Conservation (phyloP, 129 eudicot species). For the Flaveria sonorensis region DNA sequence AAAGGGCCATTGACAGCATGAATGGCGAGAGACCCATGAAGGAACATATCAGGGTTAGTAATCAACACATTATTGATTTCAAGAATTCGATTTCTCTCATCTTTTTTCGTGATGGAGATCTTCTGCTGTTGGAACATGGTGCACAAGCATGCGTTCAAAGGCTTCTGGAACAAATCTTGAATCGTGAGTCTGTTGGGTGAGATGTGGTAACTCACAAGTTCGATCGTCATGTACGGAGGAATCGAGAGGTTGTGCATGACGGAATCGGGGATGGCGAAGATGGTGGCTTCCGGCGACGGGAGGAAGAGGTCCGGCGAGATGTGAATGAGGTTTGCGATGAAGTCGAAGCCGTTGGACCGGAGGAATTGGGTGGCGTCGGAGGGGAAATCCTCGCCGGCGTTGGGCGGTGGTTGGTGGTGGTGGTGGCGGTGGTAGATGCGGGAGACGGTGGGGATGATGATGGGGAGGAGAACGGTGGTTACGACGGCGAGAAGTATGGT, state of each 20-base stretch:
- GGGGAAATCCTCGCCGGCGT: constrained; percentile 35
- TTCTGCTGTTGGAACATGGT: constrained; percentile 46
- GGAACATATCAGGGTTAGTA: constrained; percentile 66
- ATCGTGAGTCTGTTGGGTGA: constrained; percentile 43
- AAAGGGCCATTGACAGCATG: constrained; percentile 60
- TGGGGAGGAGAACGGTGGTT: constrained; percentile 31
- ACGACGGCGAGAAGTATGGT: constrained; percentile 33
- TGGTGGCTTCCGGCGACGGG: constrained; percentile 47
- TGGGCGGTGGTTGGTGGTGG: constrained; percentile 18
- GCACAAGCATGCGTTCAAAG: constrained; percentile 43
- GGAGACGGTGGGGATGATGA: constrained; percentile 32
- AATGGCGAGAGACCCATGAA: constrained; percentile 45
- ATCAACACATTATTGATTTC: constrained; percentile 56
- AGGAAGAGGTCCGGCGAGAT: constrained; percentile 68
- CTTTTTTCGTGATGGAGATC: constrained; percentile 41
- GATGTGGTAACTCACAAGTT: constrained; percentile 61
- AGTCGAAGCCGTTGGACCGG: constrained; percentile 50
- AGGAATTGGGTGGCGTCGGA: constrained; percentile 54
- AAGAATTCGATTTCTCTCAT: constrained; percentile 16
- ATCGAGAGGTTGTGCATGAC: constrained; percentile 48
- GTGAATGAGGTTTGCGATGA: constrained; percentile 61
- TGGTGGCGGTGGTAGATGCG: constrained; percentile 21
- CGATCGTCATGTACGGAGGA: constrained; percentile 44
- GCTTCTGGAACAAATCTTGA: constrained; percentile 44
- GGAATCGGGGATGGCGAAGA: constrained; percentile 70